phyloP scores from a whole-genome alignment of 2,329 filamentous ascomycete genomes.

The Paecilomyces sp. region DNA sequence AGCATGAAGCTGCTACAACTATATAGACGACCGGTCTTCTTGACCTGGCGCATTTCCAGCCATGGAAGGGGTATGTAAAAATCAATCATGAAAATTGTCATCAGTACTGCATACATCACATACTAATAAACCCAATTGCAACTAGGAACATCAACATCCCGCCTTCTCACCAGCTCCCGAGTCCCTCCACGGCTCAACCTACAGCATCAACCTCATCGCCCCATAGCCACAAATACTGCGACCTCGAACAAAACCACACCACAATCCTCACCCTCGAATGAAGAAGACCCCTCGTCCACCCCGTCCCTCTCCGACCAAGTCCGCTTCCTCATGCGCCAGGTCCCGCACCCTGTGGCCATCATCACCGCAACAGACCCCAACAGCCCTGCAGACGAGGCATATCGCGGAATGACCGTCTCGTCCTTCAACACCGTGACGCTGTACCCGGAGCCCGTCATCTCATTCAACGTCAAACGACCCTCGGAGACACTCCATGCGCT shows the following conservation, averaged over 20 bases:
- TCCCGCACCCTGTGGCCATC: conserved; percentile 52
- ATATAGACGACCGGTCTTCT: conserved; percentile 11
- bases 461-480: conserved; percentile 54
- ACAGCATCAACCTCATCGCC: background rate
- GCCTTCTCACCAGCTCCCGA: background rate
- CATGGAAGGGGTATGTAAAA: conserved; percentile 12
- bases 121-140: background rate
- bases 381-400: conserved; percentile 15
- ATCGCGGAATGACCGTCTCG: conserved; percentile 52
- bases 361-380: conserved; percentile 41
- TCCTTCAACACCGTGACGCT: conserved; percentile 55
- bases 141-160: background rate
- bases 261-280: background rate
- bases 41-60: conserved; percentile 9
- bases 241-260: background rate
- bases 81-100: background rate
- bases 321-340: conserved; percentile 45
- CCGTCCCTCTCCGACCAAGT: conserved; percentile 27
- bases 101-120: background rate
- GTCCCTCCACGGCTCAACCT: background rate
- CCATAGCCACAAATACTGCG: background rate
- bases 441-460: conserved; percentile 48
- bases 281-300: background rate
- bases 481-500: conserved; percentile 52
- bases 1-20: conserved; percentile 26